Evolutionary conservation across 2,329 filamentous ascomycete genomes (phyloP).

Genomic region (Phialocephala subalpina): DNA sequence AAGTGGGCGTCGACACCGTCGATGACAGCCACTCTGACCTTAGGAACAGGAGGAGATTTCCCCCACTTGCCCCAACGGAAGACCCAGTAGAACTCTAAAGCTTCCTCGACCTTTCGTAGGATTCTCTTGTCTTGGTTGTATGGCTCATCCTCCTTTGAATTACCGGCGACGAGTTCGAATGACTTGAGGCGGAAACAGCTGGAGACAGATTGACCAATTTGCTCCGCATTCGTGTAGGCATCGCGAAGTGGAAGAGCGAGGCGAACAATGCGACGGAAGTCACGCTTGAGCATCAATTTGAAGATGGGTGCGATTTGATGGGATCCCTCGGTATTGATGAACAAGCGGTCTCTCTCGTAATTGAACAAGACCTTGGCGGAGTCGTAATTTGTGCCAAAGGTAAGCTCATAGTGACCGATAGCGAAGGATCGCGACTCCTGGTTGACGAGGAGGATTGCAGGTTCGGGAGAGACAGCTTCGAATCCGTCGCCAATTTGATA

Average conservation of each 20-base stretch:
- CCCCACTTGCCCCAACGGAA: not conserved
- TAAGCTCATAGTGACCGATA: not conserved
- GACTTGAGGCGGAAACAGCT: not conserved
- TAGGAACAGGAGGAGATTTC: not conserved
- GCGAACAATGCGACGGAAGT: not conserved
- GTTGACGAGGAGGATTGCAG: constrained; percentile 13
- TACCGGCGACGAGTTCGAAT: not conserved
- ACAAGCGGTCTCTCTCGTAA: constrained; percentile 26
- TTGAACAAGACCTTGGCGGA: constrained; percentile 15
- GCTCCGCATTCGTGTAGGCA: not conserved
- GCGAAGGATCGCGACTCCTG: constrained; percentile 14
- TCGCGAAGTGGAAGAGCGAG: not conserved
- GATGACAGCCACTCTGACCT: not conserved
- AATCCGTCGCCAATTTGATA: not conserved
- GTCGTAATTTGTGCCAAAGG: constrained; percentile 2
- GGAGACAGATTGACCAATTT: not conserved
- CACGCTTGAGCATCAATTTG: not conserved
- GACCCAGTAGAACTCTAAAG: not conserved
- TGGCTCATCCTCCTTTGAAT: not conserved
- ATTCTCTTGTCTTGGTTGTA: not conserved
- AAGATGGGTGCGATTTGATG: constrained; percentile 14
- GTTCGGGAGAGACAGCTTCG: not conserved
- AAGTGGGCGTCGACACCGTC: not conserved
- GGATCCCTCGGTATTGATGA: constrained; percentile 19
- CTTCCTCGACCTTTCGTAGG: too few relatives aligned